A percentile compares a stretch with the other conserved stretches of the same genome.
Evolutionary conservation across 1,139 yeast species (phyloP).

Genomic region (Hansenula sp.): DNA sequence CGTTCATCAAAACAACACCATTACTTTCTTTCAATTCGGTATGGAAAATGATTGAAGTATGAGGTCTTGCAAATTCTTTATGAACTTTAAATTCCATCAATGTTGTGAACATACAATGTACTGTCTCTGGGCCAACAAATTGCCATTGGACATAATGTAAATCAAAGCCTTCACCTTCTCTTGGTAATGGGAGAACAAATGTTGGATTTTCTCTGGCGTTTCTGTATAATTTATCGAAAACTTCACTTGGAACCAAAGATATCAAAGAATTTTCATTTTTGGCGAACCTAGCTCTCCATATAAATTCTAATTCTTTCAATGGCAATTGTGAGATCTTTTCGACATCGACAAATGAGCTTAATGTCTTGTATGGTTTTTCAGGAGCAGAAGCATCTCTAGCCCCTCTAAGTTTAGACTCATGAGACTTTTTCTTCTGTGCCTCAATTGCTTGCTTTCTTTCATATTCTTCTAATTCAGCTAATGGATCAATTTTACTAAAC

Average conservation of each 20-base stretch:
- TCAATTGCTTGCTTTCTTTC: slow-evolving; percentile 37
- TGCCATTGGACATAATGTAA: slow-evolving; percentile 94
- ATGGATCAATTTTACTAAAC: slow-evolving; percentile 63
- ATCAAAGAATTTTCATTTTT: slow-evolving; percentile 55
- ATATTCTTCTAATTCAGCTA: slow-evolving; percentile 59
- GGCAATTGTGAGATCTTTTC: slow-evolving; percentile 59
- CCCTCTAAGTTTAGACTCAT: slow-evolving; percentile 30
- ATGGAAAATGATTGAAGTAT: slow-evolving; percentile 87
- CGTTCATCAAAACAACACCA: slow-evolving; percentile 80
- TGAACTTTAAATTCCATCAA: slow-evolving; percentile 91
- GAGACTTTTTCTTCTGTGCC: slow-evolving; percentile 20
- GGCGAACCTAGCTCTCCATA: slow-evolving; percentile 89
- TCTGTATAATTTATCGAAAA: slow-evolving; percentile 57
- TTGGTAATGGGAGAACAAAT: slow-evolving; percentile 69
- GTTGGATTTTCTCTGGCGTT: slow-evolving; percentile 75
- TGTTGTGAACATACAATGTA: slow-evolving; percentile 89
- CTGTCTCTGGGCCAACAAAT: slow-evolving; percentile 78
- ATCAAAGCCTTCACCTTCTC: slow-evolving; percentile 53
- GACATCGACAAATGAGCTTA: slow-evolving; percentile 66
- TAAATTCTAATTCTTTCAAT: slow-evolving; percentile 63
- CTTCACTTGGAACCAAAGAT: slow-evolving; percentile 56
- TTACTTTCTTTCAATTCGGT: slow-evolving; percentile 65
- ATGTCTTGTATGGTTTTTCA: slow-evolving; percentile 60
- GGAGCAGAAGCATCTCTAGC: slow-evolving; percentile 46
- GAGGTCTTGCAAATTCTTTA: slow-evolving; percentile 91